Conservation (phyloP, 2,329 filamentous ascomycete genomes). For the Microdochium paspali region DNA sequence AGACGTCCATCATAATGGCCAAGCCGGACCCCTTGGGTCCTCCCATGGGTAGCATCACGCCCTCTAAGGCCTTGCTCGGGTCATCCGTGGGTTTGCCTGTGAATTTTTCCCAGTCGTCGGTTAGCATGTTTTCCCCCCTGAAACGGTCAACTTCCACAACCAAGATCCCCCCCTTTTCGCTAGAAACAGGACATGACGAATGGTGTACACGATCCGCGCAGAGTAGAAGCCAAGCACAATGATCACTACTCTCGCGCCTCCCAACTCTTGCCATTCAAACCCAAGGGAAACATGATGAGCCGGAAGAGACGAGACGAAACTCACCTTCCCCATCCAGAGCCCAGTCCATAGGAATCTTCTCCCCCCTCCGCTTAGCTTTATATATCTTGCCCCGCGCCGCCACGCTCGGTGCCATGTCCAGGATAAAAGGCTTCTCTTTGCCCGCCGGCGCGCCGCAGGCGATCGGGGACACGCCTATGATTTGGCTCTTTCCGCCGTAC, state of each 20-base stretch:
- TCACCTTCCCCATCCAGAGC: conserved; percentile 57
- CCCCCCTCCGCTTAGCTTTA: conserved; percentile 56
- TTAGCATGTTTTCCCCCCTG: no score
- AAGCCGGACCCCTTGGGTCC: conserved; percentile 73
- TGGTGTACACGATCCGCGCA: no score
- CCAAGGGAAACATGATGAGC: no score
- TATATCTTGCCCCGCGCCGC: conserved; percentile 66
- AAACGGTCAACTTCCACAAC: not conserved
- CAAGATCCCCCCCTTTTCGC: not conserved
- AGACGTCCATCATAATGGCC: conserved; percentile 82
- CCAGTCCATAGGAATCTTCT: conserved; percentile 66
- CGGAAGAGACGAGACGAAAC: not conserved
- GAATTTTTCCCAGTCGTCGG: no score
- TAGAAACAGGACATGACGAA: not conserved
- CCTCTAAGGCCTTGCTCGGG: conserved; percentile 58
- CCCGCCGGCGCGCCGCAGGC: conserved; percentile 66
- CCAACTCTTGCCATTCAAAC: no score
- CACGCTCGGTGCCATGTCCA: conserved; percentile 66
- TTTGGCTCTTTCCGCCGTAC: conserved; percentile 58
- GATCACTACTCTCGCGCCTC: no score
- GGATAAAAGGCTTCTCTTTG: conserved; percentile 51
- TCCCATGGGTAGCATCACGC: conserved; percentile 80
- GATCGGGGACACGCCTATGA: conserved; percentile 67
- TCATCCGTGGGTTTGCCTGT: conserved; percentile 55
- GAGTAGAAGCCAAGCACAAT: no score